Conservation (phyloP, 345 rosid species). For the Eucalyptus regnans region DNA sequence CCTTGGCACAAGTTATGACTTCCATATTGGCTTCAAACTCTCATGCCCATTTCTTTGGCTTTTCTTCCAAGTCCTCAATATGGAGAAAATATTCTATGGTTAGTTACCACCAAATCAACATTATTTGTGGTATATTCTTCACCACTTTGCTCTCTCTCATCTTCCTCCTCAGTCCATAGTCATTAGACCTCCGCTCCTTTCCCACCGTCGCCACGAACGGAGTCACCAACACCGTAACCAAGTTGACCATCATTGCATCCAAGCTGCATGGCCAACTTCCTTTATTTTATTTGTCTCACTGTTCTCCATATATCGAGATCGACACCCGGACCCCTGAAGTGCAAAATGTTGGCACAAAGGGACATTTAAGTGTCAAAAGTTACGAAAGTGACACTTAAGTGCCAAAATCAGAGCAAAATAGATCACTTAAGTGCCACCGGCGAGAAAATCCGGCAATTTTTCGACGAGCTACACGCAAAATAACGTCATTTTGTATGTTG, state of each 20-base stretch:
- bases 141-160: not conserved
- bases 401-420: too few relatives aligned
- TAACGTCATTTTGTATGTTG: too few relatives aligned
- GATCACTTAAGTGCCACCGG: too few relatives aligned
- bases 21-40: constrained; percentile 54
- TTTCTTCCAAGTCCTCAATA: constrained; percentile 39
- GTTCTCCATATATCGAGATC: not conserved
- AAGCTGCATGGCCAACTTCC: not conserved
- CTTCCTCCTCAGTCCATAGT: not conserved
- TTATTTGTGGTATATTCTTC: not conserved
- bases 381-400: too few relatives aligned
- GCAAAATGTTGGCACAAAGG: too few relatives aligned
- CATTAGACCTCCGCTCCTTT: too few relatives aligned
- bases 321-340: too few relatives aligned
- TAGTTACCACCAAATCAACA: not conserved
- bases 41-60: constrained; percentile 41
- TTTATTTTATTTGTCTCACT: too few relatives aligned
- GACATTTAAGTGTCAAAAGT: too few relatives aligned
- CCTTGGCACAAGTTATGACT: constrained; percentile 34
- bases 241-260: not conserved
- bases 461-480: too few relatives aligned
- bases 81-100: not conserved
- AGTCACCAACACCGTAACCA: not conserved
- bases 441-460: too few relatives aligned
- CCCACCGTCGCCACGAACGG: not conserved